Conservation (phyloP, 805 yeast species). For the Teunomyces cretensis region DNA sequence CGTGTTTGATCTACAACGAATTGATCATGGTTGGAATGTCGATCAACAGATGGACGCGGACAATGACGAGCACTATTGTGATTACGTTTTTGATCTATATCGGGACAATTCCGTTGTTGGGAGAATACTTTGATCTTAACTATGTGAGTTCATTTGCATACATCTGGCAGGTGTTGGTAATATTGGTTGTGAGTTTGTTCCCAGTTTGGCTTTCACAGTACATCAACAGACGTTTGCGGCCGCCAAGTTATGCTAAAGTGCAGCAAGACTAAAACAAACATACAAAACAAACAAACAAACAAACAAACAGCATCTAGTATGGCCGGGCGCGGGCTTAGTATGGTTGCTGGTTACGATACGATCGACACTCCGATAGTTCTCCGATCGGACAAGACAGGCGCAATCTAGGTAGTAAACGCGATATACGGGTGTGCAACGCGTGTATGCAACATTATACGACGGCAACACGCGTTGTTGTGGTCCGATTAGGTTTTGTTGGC, state of each 20-base stretch:
- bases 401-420: neutral
- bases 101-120: slow-evolving; percentile 76
- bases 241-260: slow-evolving; percentile 96
- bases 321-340: no score
- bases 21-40: slow-evolving; percentile 91
- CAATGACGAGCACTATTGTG: slow-evolving; percentile 72
- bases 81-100: slow-evolving; percentile 66
- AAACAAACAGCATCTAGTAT: no score
- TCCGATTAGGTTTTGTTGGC: neutral
- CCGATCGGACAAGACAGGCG: neutral
- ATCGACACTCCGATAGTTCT: neutral
- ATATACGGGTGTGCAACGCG: neutral
- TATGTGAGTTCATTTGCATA: slow-evolving; percentile 60
- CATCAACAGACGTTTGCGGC: slow-evolving; percentile 72
- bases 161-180: slow-evolving; percentile 66
- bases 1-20: slow-evolving; percentile 80
- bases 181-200: slow-evolving; percentile 66
- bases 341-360: slow-evolving; percentile 1
- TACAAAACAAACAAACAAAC: neutral
- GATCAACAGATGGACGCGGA: slow-evolving; percentile 85
- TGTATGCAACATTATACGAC: neutral
- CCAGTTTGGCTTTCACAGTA: slow-evolving; percentile 90
- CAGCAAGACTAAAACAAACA: slow-evolving; percentile 57
- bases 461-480: neutral
- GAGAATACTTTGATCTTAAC: slow-evolving; percentile 79